These are phyloP conservation scores for Saccharomyces hybrid DNA, from an alignment of 1,139 yeast species.

Conservation along the genomic window DNA sequence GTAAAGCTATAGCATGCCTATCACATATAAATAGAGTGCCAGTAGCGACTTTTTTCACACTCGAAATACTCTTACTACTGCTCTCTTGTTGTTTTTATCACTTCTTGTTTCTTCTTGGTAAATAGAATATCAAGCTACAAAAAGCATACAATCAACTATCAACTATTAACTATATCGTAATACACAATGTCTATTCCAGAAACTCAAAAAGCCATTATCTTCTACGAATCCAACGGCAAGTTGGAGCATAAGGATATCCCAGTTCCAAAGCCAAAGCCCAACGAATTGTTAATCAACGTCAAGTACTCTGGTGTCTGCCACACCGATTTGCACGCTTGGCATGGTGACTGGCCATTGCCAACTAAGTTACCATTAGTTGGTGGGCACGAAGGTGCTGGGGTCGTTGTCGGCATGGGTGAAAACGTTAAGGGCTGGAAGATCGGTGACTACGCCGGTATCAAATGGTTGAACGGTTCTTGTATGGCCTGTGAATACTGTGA, in stretches of 20 bases:
- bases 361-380: constrained; percentile 56
- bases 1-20: neutral
- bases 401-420: constrained; percentile 50
- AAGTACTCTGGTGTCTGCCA: constrained; percentile 62
- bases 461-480: constrained; percentile 62
- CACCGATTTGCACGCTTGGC: constrained; percentile 62
- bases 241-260: constrained; percentile 48
- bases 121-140: neutral
- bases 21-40: neutral
- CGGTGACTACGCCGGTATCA: constrained; percentile 58
- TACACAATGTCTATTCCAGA: constrained; percentile 28
- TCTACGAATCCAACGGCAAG: constrained; percentile 40
- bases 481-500: constrained; percentile 54
- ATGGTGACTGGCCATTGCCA: constrained; percentile 57
- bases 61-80: neutral
- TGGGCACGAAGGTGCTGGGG: constrained; percentile 67
- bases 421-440: constrained; percentile 52
- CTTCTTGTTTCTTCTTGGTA: neutral
- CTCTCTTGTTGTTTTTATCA: neutral
- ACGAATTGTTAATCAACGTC: constrained; percentile 49
- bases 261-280: constrained; percentile 51
- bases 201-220: constrained; percentile 43
- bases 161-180: neutral
- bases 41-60: neutral
- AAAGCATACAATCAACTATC: neutral